Percentiles rank a stretch among this genome's conserved stretches.
Conservation (phyloP, 2,329 filamentous ascomycete species). For the Aspergillus arachidicola region DNA sequence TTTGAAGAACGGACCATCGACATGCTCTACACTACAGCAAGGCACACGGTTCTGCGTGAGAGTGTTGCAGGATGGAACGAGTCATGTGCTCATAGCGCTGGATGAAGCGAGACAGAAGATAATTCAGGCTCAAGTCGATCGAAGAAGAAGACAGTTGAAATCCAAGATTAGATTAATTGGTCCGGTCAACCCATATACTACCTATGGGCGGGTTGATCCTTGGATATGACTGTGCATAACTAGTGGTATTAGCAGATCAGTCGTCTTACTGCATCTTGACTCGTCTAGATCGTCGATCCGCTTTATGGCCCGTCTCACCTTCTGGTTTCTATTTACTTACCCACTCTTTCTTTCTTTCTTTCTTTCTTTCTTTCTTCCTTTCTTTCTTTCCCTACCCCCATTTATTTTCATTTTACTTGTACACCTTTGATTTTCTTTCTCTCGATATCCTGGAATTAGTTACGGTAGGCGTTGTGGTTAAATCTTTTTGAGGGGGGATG, state of each 20-base stretch:
- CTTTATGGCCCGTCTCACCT: not conserved
- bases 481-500: not conserved
- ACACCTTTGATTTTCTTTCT: not conserved
- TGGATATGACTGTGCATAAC: slow-evolving; percentile 28
- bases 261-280: not conserved
- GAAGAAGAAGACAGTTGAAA: slow-evolving; percentile 41
- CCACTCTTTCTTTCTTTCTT: not conserved
- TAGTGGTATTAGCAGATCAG: not conserved
- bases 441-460: not conserved
- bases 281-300: not conserved
- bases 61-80: slow-evolving; percentile 30
- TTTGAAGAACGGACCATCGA: slow-evolving; percentile 18
- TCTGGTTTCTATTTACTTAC: not conserved
- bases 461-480: slow-evolving; percentile 16
- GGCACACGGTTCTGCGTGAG: slow-evolving; percentile 29
- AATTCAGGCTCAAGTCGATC: slow-evolving; percentile 36
- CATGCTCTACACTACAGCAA: slow-evolving; percentile 26
- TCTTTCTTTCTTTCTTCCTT: not conserved
- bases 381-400: not conserved
- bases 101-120: slow-evolving; percentile 39
- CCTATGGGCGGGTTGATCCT: slow-evolving; percentile 26
- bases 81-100: slow-evolving; percentile 30
- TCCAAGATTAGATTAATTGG: slow-evolving; percentile 45
- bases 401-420: not conserved
- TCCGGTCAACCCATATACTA: slow-evolving; percentile 35